phyloP scores from a whole-genome alignment of 192 early-diverging fungal genomes.

The Mortierella hygrophila region DNA sequence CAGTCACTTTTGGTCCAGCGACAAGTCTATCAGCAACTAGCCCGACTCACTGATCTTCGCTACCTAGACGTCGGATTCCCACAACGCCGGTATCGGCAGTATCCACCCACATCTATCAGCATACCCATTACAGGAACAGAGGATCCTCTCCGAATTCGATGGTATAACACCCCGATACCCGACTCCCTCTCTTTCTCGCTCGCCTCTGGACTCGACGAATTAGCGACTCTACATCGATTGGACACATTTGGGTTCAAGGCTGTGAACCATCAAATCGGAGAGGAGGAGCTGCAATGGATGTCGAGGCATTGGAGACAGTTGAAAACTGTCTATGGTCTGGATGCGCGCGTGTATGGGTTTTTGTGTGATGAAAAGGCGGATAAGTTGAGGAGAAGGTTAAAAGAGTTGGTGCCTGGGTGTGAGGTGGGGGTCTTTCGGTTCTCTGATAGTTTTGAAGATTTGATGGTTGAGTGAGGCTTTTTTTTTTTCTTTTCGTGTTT shows the following conservation, averaged over 20 bases:
- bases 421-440: background rate
- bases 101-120: background rate
- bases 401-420: background rate
- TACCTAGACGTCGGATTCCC: background rate
- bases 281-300: background rate
- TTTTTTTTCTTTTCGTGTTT: background rate
- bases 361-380: background rate
- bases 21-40: background rate
- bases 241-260: constrained; percentile 4
- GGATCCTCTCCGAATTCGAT: background rate
- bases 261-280: background rate
- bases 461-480: background rate
- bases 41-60: background rate
- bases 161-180: background rate
- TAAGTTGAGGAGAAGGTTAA: background rate
- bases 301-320: background rate
- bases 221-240: background rate
- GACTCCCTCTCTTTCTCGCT: background rate
- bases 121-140: background rate
- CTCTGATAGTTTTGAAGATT: background rate
- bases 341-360: background rate
- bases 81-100: background rate
- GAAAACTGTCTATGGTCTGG: background rate
- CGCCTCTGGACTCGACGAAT: background rate
- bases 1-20: background rate